A percentile compares a stretch with the other conserved stretches of the same genome.
phyloP scores from a whole-genome alignment of 805 yeast genomes.

The Metschnikowia continentalis region DNA sequence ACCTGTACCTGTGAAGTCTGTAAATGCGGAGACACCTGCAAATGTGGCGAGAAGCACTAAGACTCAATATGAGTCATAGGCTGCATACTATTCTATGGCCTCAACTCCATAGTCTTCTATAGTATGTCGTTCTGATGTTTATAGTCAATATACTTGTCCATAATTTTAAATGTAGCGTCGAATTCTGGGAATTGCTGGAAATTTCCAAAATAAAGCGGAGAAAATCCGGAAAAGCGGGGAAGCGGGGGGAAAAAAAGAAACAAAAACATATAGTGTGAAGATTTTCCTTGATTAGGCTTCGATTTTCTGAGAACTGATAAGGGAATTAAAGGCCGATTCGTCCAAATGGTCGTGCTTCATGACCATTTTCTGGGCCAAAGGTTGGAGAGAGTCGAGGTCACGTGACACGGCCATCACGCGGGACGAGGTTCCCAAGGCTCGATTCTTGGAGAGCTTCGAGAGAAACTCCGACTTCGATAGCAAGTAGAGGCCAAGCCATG shows the following conservation, averaged over 20 bases:
- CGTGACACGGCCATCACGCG: conserved; percentile 20
- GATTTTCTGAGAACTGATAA: background rate
- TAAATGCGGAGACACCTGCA: conserved; percentile 7
- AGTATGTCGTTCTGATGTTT: too few species aligned
- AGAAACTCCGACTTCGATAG: conserved; percentile 18
- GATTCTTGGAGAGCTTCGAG: conserved; percentile 16
- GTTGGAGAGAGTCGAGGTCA: conserved; percentile 22
- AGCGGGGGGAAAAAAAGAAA: too few species aligned
- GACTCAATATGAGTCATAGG: background rate
- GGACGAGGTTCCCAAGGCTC: conserved; percentile 14
- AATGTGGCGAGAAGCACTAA: conserved; percentile 2
- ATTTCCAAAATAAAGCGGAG: too few species aligned
- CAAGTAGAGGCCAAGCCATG: conserved; percentile 67
- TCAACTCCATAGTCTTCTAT: too few species aligned
- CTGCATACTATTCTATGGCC: too few species aligned
- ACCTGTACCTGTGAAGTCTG: conserved; percentile 5
- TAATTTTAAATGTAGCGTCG: too few species aligned
- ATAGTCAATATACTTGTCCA: too few species aligned
- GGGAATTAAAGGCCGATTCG: background rate
- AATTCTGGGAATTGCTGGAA: too few species aligned
- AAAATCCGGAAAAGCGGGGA: too few species aligned
- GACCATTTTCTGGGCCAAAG: conserved; percentile 21
- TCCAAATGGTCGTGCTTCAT: conserved; percentile 12
- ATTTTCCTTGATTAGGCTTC: too few species aligned
- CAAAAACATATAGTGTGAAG: too few species aligned